Percentiles rank a stretch among this genome's conserved stretches.
These are phyloP conservation scores for Septoria linicola DNA, from an alignment of 2,329 filamentous ascomycete species.

Conservation along the genomic window DNA sequence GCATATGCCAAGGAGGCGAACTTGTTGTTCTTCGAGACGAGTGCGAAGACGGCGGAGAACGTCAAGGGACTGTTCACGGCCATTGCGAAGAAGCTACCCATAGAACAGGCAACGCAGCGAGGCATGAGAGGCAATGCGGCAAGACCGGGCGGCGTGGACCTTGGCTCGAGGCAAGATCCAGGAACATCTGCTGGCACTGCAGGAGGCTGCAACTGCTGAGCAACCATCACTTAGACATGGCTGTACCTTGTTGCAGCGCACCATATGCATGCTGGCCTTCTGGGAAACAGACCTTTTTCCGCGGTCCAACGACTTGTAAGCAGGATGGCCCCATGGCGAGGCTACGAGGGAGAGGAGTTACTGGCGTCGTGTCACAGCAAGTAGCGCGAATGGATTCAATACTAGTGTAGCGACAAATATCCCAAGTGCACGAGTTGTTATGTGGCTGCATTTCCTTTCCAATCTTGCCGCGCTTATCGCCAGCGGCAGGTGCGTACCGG, in stretches of 20 bases:
- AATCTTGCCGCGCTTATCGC: too few relatives aligned
- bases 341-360: conserved; percentile 3
- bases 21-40: conserved; percentile 97
- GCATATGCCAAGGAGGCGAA: conserved; percentile 92
- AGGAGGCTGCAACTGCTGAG: conserved; percentile 63
- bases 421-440: too few relatives aligned
- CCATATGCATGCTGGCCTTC: too few relatives aligned
- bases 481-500: too few relatives aligned
- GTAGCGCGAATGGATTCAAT: conserved; percentile 1
- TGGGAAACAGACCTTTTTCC: too few relatives aligned
- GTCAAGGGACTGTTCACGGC: conserved; percentile 94
- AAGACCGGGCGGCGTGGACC: conserved; percentile 64
- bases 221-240: background rate
- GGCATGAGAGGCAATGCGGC: conserved; percentile 65
- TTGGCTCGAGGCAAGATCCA: conserved; percentile 61
- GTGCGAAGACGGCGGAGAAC: conserved; percentile 95
- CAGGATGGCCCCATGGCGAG: background rate
- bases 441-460: too few relatives aligned
- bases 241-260: background rate
- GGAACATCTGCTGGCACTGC: conserved; percentile 59
- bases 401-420: background rate
- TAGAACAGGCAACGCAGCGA: conserved; percentile 92
- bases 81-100: conserved; percentile 94
- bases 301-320: too few relatives aligned
- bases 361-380: conserved; percentile 1